These are phyloP conservation scores for Botrytis cinerea DNA, from an alignment of 2,329 filamentous ascomycete genomes.

Conservation along the genomic window DNA sequence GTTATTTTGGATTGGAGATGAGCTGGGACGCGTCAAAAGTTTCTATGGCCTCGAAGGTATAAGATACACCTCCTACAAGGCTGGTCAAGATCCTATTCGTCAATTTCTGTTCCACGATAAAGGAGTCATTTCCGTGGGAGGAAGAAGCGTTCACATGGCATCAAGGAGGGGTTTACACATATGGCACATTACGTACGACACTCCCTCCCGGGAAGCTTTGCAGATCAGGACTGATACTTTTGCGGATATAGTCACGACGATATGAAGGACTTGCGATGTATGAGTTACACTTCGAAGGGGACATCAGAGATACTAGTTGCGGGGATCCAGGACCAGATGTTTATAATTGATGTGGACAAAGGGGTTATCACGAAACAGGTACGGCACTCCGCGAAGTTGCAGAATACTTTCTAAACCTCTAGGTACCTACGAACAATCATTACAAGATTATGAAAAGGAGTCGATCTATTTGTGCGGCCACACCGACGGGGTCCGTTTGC, in stretches of 20 bases:
- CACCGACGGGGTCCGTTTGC: conserved; percentile 77
- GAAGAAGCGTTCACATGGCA: conserved; percentile 86
- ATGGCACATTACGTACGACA: conserved; percentile 77
- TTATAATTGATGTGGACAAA: conserved; percentile 70
- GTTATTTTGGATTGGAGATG: conserved; percentile 89
- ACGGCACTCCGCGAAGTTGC: conserved; percentile 27
- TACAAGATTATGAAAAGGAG: conserved; percentile 93
- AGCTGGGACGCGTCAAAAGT: conserved; percentile 81
- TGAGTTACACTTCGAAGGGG: conserved; percentile 90
- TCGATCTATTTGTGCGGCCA: conserved; percentile 90
- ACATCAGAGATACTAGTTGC: conserved; percentile 83
- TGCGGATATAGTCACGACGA: conserved; percentile 59
- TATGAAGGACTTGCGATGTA: conserved; percentile 87
- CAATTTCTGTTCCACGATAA: conserved; percentile 91
- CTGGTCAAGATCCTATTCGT: conserved; percentile 74
- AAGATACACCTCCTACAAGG: conserved; percentile 86
- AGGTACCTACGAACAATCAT: conserved; percentile 71
- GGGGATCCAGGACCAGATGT: conserved; percentile 83
- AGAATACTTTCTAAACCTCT: conserved; percentile 39
- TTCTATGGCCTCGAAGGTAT: conserved; percentile 86
- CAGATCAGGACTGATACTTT: conserved; percentile 30
- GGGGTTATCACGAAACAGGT: conserved; percentile 71
- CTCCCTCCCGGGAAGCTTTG: not conserved
- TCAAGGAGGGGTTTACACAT: conserved; percentile 76
- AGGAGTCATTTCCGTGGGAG: conserved; percentile 82